Base-by-base conservation (phyloP, 805 yeast genomes). In the Maudiozyma pseudohumilis region DNA sequence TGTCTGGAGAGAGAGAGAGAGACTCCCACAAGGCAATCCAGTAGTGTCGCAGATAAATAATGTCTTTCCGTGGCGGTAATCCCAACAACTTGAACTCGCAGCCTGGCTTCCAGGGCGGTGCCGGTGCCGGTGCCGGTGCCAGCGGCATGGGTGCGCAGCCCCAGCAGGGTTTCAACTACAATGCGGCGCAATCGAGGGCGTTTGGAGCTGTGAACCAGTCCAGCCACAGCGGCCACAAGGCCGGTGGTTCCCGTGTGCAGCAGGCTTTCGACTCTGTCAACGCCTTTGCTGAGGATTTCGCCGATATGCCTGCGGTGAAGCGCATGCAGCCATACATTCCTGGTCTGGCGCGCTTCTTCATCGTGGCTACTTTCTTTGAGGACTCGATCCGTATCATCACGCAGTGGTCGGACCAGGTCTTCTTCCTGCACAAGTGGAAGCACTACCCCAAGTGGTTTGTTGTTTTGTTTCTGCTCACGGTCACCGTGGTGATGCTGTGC, bases 351-450 rank as follows among this genome's bases (percentile, higher is more conserved):
- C 72, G 97, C 41, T 76, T 84, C 43, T 74, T 89, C 47, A 88
- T 89, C 45, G 95, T 89, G 40, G 95, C 95, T 35, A 89, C 98
- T 0, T 89, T 88, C 57, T 74, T 77, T 48, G 98, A 89, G 63
- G 98, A 89, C 55, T 75, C 95, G 3, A 57, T 80, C 40, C 75
- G 98, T 60, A 84, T 89, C 50, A 49, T 77, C 36, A 65, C 87
- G 4, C 96, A 88, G 64, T 89, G 96, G 96, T 61, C 71, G 24
- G 95, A 86, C 53, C 98, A 89, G 62, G 84, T 85, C 17, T 81
- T 75, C 59, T 89, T 82, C 60, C 68, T 92, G 49, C 72, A 83
- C 66, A 76, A 77, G 49, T 82, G 77, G 68, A 77, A 94, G 56
- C 85, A 80, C 50, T 66, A 80, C 44, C 94, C 95, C 60, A 72